Evolutionary conservation across 148 eudicot genomes (phyloP), one percentile per base, ranked within the genome.

Genomic region (Chenopodium suecicum): DNA sequence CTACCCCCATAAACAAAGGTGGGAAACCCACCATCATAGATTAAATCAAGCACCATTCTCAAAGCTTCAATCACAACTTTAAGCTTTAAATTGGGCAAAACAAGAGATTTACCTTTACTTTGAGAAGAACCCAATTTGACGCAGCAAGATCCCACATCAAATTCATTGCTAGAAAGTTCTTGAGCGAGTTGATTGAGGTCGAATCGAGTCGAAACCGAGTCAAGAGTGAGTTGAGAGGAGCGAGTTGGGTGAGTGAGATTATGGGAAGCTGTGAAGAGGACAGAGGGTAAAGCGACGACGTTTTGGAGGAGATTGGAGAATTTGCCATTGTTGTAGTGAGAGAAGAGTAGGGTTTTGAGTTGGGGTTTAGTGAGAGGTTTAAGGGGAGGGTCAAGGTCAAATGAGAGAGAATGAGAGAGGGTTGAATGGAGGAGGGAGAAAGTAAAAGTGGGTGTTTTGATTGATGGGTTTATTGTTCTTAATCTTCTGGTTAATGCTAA

Each of bases 1-100:
- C 99, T 90, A 8, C 94, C 95, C 13, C 99, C 99, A 41, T 95
- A 95, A 41, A 86, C 86, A 89, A 95, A 95, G 1, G 98, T 93
- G 4, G 81, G 83, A 71, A 92, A 92, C 14, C 92, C 86, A 75
- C 91, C 94, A 88, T 92, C 97, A 78, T 92, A 95, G 1, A 95
- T 83, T 64, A 84, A 73, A 70, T 91, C 99, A 82, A 95, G 82
- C 54, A 92, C 94, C 83, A 95, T 86, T 31, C 99, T 89, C 52
- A 95, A 70, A 60, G 97, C 91, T 86, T 95, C 99, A 87, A 95
- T 89, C 1, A 94, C 88, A 78, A 95, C 97, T 82, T 94, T 95
- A 73, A 93, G 87, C 84, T 88, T 89, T 91, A 95, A 90, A 87
- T 90, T 89, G 41, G 99, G 98, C 41, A 93, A 76, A 70, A 92